Conservation (phyloP, 306 rosid genomes). For the Potentilla sterilis region DNA sequence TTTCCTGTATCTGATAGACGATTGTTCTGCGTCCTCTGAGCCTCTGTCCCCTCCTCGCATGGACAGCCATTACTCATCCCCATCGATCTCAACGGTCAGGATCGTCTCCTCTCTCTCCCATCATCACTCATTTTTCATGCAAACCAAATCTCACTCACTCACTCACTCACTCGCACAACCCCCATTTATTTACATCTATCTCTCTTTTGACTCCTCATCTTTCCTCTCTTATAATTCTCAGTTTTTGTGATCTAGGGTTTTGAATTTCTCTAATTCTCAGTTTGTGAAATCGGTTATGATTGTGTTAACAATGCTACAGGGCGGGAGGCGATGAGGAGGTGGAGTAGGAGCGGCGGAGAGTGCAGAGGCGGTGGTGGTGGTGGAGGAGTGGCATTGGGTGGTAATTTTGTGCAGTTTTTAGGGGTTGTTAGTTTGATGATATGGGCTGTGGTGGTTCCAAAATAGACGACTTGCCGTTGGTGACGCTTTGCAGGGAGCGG, state of each 20-base stretch:
- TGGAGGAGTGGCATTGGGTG: conserved; percentile 16
- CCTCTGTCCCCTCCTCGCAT: conserved; percentile 37
- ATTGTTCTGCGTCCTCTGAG: conserved; percentile 29
- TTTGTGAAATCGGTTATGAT: conserved; percentile 22
- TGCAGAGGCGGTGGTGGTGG: conserved; percentile 9
- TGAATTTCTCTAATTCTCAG: background rate
- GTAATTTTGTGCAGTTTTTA: conserved; percentile 18
- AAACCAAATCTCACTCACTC: conserved; percentile 24
- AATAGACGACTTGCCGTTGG: conserved; percentile 77
- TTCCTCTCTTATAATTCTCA: background rate
- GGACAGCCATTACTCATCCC: conserved; percentile 43
- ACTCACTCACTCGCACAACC: background rate
- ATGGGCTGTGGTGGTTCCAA: conserved; percentile 98
- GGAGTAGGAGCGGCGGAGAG: background rate
- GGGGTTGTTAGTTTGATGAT: conserved; percentile 25
- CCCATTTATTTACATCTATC: background rate
- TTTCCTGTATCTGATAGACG: background rate
- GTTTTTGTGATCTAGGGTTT: conserved; percentile 18
- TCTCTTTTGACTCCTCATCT: background rate
- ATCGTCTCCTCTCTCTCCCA: background rate
- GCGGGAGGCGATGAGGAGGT: conserved; percentile 35
- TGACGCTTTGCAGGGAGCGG: conserved; percentile 72
- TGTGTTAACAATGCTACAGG: conserved; percentile 42
- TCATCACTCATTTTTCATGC: conserved; percentile 41
- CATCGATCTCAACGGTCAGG: conserved; percentile 56